Base-by-base conservation (phyloP, 2,329 filamentous ascomycete species). In the Diplodia corticola region DNA sequence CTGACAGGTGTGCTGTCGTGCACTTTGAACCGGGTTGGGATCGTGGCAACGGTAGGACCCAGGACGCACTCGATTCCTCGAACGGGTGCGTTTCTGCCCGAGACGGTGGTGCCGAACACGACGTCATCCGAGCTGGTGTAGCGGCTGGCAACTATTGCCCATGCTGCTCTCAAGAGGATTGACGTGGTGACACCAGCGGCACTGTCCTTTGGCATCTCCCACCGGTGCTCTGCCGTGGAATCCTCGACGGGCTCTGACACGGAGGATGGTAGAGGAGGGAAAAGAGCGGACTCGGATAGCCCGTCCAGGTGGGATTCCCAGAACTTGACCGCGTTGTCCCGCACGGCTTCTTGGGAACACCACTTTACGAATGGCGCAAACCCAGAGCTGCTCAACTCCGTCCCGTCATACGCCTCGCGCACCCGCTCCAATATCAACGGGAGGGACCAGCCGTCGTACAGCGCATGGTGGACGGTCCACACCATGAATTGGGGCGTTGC, bases 371-470 rank as follows among this genome's bases (percentile, higher is more conserved):
- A 61, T 5, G 57, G 57, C 1, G 57, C 40, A n/a, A n/a, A n/a
- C n/a, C n/a, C n/a, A n/a, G n/a, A n/a, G n/a, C n/a, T n/a, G n/a
- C n/a, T n/a, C 40, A 49, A 40, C 40, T 48, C 44, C 3, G 30
- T 49, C 2, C 53, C 53, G 53, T 12, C 33, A 22, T 57, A 57
- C 33, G 53, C 53, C 24, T 57, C 33, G 33, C 44, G 33, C 53
- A 57, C 33, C 35, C 44, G 53, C 33, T 57, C 20, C 33, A 57
- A 57, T 33, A 57, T n/a, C 22, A 57, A 33, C 5, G 33, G 33
- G 33, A 44, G 53, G 35, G 33, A 44, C 74, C 74, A 77, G 12
- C 71, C 74, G 65, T 79, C 77, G 59, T 78, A 79, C 4, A 79
- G 70, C 20, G 75, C 69, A 55, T 79, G 77, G 60, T 78, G 76